Percentiles rank a stretch among this genome's conserved stretches.
Conservation (phyloP, 352 stramenopile species). For the Sclerospora graminicola region DNA sequence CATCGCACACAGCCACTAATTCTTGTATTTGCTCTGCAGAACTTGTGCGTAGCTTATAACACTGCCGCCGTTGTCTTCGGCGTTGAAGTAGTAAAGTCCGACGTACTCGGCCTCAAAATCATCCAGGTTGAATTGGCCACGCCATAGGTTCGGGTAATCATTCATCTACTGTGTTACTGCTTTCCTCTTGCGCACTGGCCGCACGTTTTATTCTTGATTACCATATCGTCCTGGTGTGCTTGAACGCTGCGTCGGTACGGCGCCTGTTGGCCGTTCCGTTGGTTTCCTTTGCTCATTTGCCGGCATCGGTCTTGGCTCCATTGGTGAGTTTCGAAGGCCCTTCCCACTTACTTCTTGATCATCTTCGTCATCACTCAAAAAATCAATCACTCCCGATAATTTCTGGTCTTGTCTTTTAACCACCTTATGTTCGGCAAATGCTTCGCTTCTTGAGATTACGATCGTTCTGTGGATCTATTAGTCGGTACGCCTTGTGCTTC, state of each 20-base stretch:
- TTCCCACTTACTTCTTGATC: background rate
- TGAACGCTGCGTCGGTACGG: background rate
- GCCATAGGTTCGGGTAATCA: background rate
- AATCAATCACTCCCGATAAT: background rate
- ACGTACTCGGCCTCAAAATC: background rate
- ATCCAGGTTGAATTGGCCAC: background rate
- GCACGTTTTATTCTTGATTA: background rate
- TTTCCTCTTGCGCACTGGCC: background rate
- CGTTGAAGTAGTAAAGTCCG: background rate
- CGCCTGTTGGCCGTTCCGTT: background rate
- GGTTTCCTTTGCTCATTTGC: too few species aligned
- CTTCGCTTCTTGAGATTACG: too few species aligned
- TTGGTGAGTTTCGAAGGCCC: too few species aligned
- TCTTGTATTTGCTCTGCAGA: background rate
- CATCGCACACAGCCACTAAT: background rate
- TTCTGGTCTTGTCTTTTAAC: too few species aligned
- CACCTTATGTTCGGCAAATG: too few species aligned
- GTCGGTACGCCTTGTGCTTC: background rate
- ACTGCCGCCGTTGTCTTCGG: background rate
- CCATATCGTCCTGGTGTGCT: background rate
- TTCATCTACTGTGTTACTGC: background rate
- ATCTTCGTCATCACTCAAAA: background rate
- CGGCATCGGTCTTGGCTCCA: too few species aligned
- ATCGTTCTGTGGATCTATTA: background rate
- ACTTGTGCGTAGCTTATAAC: background rate